Evolutionary conservation across 345 rosid species (phyloP), one percentile per base, ranked within the genome.

Genomic region (Populus tremula): DNA sequence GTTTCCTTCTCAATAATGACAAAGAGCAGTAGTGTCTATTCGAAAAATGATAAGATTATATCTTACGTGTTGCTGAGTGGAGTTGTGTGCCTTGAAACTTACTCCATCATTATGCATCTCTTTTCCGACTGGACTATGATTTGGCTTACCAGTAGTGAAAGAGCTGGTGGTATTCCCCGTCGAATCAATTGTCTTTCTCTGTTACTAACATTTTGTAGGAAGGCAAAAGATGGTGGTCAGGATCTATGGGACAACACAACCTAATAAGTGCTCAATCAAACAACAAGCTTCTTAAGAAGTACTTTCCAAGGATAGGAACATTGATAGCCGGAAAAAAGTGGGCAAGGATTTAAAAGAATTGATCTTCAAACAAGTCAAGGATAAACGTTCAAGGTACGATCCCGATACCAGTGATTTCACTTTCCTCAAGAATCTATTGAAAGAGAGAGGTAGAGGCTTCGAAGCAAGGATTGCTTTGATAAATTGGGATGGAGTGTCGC

Each of bases 121-220:
- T 78, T 67, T 18, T 82, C 82, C 1, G 82, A 82, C 9, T 71
- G 85, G 82, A 63, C 79, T 11, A 45, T 59, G 13, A 41, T 67
- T 39, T 78, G 66, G 67, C 17, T 78, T 3, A 78, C 16, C 38
- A 71, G 71, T 35, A 33, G 35, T 50, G 13, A 36, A 33, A 54
- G 66, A 70, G 33, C 5, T 2, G 69, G 12, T 63, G 56, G 9
- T 25, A 14, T 23, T 5, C 5, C 8, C 3, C 23, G 25, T 14
- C 0, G 47, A 12, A 31, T 13, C 9, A 45, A n/a, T 11, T n/a
- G 35, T 25, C 25, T 29, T n/a, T 23, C 47, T 8, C 54, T 4
- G 2, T 23, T 53, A 20, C 25, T 12, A 20, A 25, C 14, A n/a
- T 21, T 23, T 45, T 35, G 27, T 43, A 18, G 25, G 12, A 23